Conservation (phyloP, 768 basidiomycete species). For the Paxillus rubicundulus region DNA sequence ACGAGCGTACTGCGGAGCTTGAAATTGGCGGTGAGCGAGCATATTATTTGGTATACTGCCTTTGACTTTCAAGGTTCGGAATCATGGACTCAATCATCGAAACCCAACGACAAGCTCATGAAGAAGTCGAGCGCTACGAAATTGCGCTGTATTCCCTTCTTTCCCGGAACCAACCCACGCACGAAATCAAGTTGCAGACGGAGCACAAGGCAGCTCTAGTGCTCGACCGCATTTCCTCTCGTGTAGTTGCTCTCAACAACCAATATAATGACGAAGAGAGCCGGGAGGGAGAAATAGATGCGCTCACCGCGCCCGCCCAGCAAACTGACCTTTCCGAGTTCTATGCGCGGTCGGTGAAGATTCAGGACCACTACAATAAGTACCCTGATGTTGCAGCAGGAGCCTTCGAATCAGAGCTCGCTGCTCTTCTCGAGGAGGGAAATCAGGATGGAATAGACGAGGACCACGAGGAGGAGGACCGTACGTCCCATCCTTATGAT, state of each 20-base stretch:
- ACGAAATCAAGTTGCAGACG: slow-evolving; percentile 65
- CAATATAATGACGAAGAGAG: slow-evolving; percentile 77
- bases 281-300: slow-evolving; percentile 63
- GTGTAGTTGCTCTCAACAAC: slow-evolving; percentile 61
- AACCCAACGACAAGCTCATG: slow-evolving; percentile 91
- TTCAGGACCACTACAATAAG: slow-evolving; percentile 95
- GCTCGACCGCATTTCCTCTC: slow-evolving; percentile 77
- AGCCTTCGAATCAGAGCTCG: slow-evolving; percentile 81
- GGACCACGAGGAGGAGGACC: slow-evolving; percentile 78
- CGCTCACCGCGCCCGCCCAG: slow-evolving; percentile 55
- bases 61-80: slow-evolving; percentile 5
- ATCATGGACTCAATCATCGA: slow-evolving; percentile 94
- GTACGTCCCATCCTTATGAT: slow-evolving; percentile 47
- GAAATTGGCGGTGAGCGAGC: slow-evolving; percentile 32
- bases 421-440: slow-evolving; percentile 74
- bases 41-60: no score
- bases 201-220: slow-evolving; percentile 91
- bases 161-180: slow-evolving; percentile 59
- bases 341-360: slow-evolving; percentile 91
- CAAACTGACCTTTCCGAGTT: slow-evolving; percentile 87
- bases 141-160: slow-evolving; percentile 82
- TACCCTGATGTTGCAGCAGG: slow-evolving; percentile 88
- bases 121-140: slow-evolving; percentile 92
- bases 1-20: slow-evolving; percentile 48
- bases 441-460: slow-evolving; percentile 67